Evolutionary conservation across 352 stramenopile species (phyloP).

Genomic region (Saprolegnia parasitica): DNA sequence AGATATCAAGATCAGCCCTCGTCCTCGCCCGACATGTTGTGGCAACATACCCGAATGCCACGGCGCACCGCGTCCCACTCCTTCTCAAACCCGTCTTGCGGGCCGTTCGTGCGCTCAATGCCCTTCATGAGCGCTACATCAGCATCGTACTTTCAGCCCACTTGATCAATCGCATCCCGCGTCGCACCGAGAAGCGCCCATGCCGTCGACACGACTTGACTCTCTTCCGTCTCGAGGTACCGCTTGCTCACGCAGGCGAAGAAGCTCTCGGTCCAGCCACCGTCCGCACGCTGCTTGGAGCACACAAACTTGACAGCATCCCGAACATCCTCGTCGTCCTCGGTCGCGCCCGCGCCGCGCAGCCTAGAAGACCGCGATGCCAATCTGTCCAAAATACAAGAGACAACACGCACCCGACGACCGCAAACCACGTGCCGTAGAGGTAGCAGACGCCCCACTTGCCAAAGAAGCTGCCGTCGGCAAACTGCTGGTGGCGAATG

Average conservation of each 20-base stretch:
- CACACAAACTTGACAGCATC: constrained; percentile 65
- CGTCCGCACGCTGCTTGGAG: constrained; percentile 76
- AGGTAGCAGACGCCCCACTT: constrained; percentile 91
- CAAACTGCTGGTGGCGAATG: constrained; percentile 81
- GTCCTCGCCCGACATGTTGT: not conserved
- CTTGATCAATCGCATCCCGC: no score
- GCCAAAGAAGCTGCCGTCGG: constrained; percentile 82
- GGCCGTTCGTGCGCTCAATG: constrained; percentile 11
- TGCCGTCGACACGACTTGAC: constrained; percentile 80
- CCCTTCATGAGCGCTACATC: constrained; percentile 20
- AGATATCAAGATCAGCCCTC: not conserved
- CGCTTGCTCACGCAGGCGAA: constrained; percentile 85
- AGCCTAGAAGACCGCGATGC: not conserved
- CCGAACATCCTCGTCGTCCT: constrained; percentile 37
- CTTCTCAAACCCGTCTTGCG: constrained; percentile 23
- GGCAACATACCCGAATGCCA: constrained; percentile 36
- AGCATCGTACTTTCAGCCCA: not conserved
- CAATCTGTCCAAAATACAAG: not conserved
- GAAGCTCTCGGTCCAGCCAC: constrained; percentile 90
- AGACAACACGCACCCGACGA: constrained; percentile 57
- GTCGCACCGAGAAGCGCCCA: constrained; percentile 83
- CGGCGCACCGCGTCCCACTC: constrained; percentile 50
- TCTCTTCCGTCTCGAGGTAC: constrained; percentile 62
- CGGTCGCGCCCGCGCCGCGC: constrained; percentile 32
- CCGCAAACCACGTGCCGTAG: constrained; percentile 88